Base-by-base conservation (phyloP, 768 basidiomycete genomes). In the Mrakia blollopis region DNA sequence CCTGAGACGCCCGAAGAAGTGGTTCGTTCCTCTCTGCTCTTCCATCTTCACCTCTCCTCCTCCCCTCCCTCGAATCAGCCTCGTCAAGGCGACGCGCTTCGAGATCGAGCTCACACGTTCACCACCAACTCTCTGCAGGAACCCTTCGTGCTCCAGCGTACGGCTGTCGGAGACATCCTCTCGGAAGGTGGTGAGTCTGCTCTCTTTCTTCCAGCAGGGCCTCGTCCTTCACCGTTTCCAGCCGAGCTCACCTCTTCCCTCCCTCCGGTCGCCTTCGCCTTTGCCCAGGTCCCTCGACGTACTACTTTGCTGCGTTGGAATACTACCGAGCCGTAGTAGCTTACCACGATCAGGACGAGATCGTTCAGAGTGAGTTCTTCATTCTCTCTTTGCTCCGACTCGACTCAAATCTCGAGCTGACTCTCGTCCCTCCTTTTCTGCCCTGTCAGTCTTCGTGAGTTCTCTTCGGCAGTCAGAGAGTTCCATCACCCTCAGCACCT, bases 261-360 rank as follows among this genome's bases (percentile, higher is more conserved):
- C 67, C 63, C 2, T 23, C 21, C 30, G 7, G 21, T 23, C 35
- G 2, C 16, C 63, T 35, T 23, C 62, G 35, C 18, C 37, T 28
- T 70, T 7, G 2, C 2, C 68, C 47, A 70, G 68, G 52, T 35
- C 71, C 71, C 6, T 47, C 71, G 18, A 72, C 71, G 23, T 57
- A 50, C 44, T 72, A 72, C 52, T 50, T 72, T 32, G 71, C 71
- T 23, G 71, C 71, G 4, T 32, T 72, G 28, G 71, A 72, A 23
- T 72, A 50, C 21, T 72, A 72, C 71, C 47, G 71, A 4, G 71
- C 47, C 9, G 52, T 72, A 23, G 44, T 47, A 16, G 71, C 71
- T 11, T 72, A 72, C 71, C 50, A 37, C n/a, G 71, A 72, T 37
- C 44, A 57, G 52, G 41, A 47, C 3, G 71, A 72, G 52, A 47